Evolutionary conservation across 1,284 basidiomycete species (phyloP).

Genomic region (Gomphus sp.): DNA sequence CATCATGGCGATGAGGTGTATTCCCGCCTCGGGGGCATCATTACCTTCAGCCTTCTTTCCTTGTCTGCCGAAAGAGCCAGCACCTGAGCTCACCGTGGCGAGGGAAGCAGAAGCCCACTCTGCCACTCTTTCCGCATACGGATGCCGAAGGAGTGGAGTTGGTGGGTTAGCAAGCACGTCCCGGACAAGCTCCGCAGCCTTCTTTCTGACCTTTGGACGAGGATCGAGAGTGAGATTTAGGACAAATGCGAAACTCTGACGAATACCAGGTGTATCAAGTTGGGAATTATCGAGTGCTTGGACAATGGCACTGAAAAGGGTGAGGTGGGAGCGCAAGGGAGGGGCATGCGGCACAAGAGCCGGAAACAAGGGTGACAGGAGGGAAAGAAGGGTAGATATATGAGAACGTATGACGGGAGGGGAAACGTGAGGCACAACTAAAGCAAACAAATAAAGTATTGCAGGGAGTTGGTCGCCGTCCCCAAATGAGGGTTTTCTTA

Average conservation of each 20-base stretch:
- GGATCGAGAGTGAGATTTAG: slow-evolving; percentile 81
- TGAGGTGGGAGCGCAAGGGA: slow-evolving; percentile 63
- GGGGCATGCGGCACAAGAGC: slow-evolving; percentile 54
- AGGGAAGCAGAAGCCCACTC: slow-evolving; percentile 73
- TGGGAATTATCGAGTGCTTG: slow-evolving; percentile 61
- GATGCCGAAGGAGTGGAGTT: slow-evolving; percentile 69
- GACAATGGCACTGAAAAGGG: slow-evolving; percentile 65
- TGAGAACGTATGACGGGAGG: slow-evolving; percentile 64
- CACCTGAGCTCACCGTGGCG: slow-evolving; percentile 54
- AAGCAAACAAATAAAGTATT: slow-evolving; percentile 81
- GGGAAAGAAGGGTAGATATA: slow-evolving; percentile 52
- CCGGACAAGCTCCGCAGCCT: slow-evolving; percentile 79
- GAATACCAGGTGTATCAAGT: slow-evolving; percentile 57
- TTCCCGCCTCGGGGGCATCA: slow-evolving; percentile 62
- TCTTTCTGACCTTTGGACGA: slow-evolving; percentile 89
- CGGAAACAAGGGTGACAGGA: slow-evolving; percentile 75
- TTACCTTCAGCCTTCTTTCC: slow-evolving; percentile 48
- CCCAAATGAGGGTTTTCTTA: slow-evolving; percentile 56
- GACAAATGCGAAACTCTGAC: slow-evolving; percentile 71
- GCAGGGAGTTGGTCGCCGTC: slow-evolving; percentile 83
- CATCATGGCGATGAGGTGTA: slow-evolving; percentile 74
- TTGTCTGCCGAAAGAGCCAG: slow-evolving; percentile 44
- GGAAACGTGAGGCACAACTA: slow-evolving; percentile 67
- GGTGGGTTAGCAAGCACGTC: slow-evolving; percentile 71
- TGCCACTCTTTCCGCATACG: slow-evolving; percentile 73